Base-by-base conservation (phyloP, 371 early-diverging fungal genomes). In the Mucor irregularis region DNA sequence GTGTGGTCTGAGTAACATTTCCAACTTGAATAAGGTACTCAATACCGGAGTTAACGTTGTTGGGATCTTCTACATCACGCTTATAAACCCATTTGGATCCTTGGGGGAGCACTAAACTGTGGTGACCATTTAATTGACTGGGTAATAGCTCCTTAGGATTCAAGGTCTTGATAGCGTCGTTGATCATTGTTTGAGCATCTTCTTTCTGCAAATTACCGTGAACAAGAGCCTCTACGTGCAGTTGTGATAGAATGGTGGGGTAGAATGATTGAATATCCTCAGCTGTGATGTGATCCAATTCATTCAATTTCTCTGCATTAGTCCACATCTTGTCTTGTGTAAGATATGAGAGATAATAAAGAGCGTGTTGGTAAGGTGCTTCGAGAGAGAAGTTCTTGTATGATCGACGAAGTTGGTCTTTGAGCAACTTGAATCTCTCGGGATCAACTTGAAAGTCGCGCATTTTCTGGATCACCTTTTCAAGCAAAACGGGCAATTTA, bases 1-100 rank as follows among this genome's bases (percentile, higher is more conserved):
- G 69, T 21, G 60, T 53, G 13, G 68, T 76, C 46, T 85, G 74
- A 11, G 78, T 76, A 26, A 80, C 73, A 64, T 78, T 71, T 31
- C 83, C 85, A 6, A 83, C 80, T 62, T 90, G 92, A 33, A 89
- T 60, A 43, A 85, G 79, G 70, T 89, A 93, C 52, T 94, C 89
- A 29, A 95, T 87, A 9, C 93, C 92, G 4, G 93, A 91, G 64
- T 94, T 95, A 56, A 90, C 84, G 68, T 96, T 84, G 53, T 90
- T 76, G 6, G 83, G 76, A 55, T 92, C 88, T 16, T 88, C 85
- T 0, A 91, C 90, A 24, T 80, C 62, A 9, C 77, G 82, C 46
- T 73, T 68, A 49, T 89, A 82, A n/a, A 91, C 77, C 57, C 77
- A 85, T 39, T 77, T 78, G 39, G 84, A 79, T 8, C 76, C 71